phyloP scores from a whole-genome alignment of 495 filamentous ascomycete species.

The Talaromyces adpressus region DNA sequence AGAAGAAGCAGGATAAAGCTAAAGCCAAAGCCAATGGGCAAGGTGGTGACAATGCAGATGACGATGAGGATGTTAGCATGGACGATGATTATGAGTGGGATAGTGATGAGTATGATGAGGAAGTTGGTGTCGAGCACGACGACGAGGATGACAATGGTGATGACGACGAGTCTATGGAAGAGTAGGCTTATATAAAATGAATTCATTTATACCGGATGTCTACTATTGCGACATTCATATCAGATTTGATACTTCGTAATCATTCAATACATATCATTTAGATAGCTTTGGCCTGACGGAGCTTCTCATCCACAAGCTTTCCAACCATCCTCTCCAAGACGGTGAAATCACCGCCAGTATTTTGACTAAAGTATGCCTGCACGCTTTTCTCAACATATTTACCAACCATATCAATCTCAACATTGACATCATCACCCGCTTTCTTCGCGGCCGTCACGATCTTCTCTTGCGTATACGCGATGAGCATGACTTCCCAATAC shows the following conservation, averaged over 20 bases:
- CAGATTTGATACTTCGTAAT: not conserved
- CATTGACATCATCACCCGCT: conserved; percentile 82
- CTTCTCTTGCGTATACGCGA: conserved; percentile 94
- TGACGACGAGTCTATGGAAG: conserved; percentile 10
- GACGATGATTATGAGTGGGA: conserved; percentile 54
- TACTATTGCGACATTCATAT: not conserved
- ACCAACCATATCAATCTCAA: conserved; percentile 96
- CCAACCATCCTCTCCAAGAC: conserved; percentile 81
- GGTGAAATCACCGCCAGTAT: conserved; percentile 44
- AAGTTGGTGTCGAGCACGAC: conserved; percentile 43
- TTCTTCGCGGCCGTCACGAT: conserved; percentile 78
- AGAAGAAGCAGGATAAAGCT: conserved; percentile 61
- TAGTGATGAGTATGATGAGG: conserved; percentile 54
- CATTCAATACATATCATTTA: not conserved
- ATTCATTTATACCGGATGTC: not conserved
- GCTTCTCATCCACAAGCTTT: conserved; percentile 66
- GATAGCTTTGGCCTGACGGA: conserved; percentile 32
- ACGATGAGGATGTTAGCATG: conserved; percentile 48
- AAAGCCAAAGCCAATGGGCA: conserved; percentile 37
- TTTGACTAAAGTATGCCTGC: conserved; percentile 48
- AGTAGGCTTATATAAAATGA: not conserved
- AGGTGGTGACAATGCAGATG: conserved; percentile 43
- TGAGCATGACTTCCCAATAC: conserved; percentile 98
- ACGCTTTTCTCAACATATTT: conserved; percentile 98
- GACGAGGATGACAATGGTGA: conserved; percentile 25